These are phyloP conservation scores for Hemisphaericaspora subhashii DNA, from an alignment of 1,139 yeast genomes.

Conservation along the genomic window DNA sequence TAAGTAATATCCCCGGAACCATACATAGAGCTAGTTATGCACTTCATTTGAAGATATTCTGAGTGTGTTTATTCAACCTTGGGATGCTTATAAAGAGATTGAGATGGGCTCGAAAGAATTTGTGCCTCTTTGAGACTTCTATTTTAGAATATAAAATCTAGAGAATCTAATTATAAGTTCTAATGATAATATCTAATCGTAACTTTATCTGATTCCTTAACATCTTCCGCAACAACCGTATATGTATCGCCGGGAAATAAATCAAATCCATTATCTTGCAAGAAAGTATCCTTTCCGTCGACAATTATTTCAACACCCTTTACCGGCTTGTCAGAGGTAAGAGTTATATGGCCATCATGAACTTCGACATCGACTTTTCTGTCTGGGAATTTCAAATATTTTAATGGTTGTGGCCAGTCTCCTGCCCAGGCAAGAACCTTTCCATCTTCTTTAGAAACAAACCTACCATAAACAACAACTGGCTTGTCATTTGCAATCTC, in stretches of 20 bases:
- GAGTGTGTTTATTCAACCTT: too few relatives aligned
- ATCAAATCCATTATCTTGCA: slow-evolving; percentile 46
- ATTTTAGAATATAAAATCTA: slow-evolving; percentile 1
- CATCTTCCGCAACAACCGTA: slow-evolving; percentile 1
- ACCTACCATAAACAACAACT: slow-evolving; percentile 22
- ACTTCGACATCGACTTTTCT: slow-evolving; percentile 16
- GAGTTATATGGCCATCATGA: slow-evolving; percentile 18
- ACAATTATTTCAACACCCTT: slow-evolving; percentile 37
- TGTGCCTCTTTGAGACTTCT: too few relatives aligned
- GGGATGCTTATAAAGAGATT: too few relatives aligned
- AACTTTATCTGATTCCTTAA: slow-evolving; percentile 4
- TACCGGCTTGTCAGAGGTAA: slow-evolving; percentile 36
- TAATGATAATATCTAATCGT: slow-evolving; percentile 4
- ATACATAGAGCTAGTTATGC: too few relatives aligned
- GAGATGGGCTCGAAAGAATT: too few relatives aligned
- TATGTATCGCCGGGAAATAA: slow-evolving; percentile 36
- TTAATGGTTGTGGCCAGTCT: slow-evolving; percentile 59
- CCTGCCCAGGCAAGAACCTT: slow-evolving; percentile 31
- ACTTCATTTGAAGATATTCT: too few relatives aligned
- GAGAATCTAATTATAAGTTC: not conserved
- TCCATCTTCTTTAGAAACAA: slow-evolving; percentile 16
- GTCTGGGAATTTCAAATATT: slow-evolving; percentile 34
- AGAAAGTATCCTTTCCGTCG: slow-evolving; percentile 21
- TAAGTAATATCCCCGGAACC: too few relatives aligned
- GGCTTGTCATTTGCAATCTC: slow-evolving; percentile 18